Percentiles rank a stretch among this genome's conserved stretches.
phyloP scores from a whole-genome alignment of 2,329 filamentous ascomycete species.

The Blumeria graminis region DNA sequence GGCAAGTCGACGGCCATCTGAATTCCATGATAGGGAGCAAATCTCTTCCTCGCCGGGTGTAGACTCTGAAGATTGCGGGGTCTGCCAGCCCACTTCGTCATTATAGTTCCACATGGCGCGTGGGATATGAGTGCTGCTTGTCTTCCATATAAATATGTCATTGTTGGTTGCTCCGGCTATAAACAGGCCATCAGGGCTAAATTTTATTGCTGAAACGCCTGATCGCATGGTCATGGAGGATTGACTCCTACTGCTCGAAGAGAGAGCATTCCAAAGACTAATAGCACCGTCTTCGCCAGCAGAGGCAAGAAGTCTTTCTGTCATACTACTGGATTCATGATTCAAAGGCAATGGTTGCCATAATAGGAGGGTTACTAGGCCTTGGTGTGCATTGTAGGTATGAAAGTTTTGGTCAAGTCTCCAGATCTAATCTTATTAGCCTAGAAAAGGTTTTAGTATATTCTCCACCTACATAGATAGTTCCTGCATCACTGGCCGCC shows the following conservation, averaged over 20 bases:
- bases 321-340: constrained; percentile 20
- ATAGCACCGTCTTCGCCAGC: constrained; percentile 39
- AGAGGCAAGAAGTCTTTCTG: constrained; percentile 25
- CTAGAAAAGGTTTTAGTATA: constrained; percentile 8
- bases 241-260: constrained; percentile 28
- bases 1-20: constrained; percentile 33
- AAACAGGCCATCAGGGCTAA: constrained; percentile 38
- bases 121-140: constrained; percentile 31
- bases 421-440: constrained; percentile 19
- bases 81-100: constrained; percentile 32
- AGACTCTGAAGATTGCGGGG: constrained; percentile 24
- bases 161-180: constrained; percentile 35
- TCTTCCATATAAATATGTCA: constrained; percentile 38
- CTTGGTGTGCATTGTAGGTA: constrained; percentile 33
- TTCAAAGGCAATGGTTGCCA: constrained; percentile 31
- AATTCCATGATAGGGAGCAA: constrained; percentile 33
- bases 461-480: constrained; percentile 27
- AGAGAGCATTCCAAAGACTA: constrained; percentile 34
- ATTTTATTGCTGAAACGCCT: constrained; percentile 32
- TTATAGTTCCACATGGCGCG: constrained; percentile 33
- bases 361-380: constrained; percentile 29
- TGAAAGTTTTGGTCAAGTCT: constrained; percentile 24
- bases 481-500: constrained; percentile 34
- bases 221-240: constrained; percentile 35
- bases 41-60: constrained; percentile 35